Percentiles rank a stretch among this genome's conserved stretches.
Evolutionary conservation across 805 yeast genomes (phyloP).

Genomic region (Yamadazyma paraphyllophila): DNA sequence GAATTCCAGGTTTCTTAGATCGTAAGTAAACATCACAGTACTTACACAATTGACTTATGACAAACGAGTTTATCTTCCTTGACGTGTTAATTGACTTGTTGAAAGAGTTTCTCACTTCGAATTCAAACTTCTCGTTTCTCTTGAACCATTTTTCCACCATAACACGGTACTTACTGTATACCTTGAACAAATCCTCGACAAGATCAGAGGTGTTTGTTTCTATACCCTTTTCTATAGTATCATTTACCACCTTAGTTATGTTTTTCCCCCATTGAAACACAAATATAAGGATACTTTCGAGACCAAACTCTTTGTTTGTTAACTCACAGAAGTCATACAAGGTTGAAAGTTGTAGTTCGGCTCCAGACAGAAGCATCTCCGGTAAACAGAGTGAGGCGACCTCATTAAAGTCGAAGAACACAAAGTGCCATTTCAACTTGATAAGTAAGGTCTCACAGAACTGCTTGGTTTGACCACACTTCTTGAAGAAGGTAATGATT

Average conservation of each 20-base stretch:
- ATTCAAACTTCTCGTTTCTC: slow-evolving; percentile 22
- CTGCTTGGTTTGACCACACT: slow-evolving; percentile 16
- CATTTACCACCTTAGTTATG: slow-evolving; percentile 5
- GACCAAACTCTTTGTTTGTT: slow-evolving; percentile 18
- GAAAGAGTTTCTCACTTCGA: slow-evolving; percentile 32
- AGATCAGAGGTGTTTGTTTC: not conserved
- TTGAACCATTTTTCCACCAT: slow-evolving; percentile 2
- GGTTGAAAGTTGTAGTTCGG: slow-evolving; percentile 15
- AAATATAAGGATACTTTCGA: slow-evolving; percentile 21
- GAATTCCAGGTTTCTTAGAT: slow-evolving; percentile 11
- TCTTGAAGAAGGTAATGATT: slow-evolving; percentile 20
- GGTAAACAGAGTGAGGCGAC: slow-evolving; percentile 22
- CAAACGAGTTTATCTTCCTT: slow-evolving; percentile 14
- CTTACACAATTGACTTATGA: slow-evolving; percentile 27
- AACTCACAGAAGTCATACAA: slow-evolving; percentile 20
- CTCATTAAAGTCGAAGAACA: slow-evolving; percentile 25
- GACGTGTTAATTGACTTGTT: slow-evolving; percentile 16
- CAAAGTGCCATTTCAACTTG: slow-evolving; percentile 29
- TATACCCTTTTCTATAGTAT: not conserved
- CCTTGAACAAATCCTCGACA: not conserved
- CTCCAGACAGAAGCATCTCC: slow-evolving; percentile 13
- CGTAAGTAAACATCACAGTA: slow-evolving; percentile 31
- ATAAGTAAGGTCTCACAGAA: slow-evolving; percentile 19
- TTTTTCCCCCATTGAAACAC: slow-evolving; percentile 26
- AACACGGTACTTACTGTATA: not conserved